A percentile compares a stretch with the other conserved stretches of the same genome.
phyloP scores from a whole-genome alignment of 306 rosid genomes.

The Acacia crassicarpa region DNA sequence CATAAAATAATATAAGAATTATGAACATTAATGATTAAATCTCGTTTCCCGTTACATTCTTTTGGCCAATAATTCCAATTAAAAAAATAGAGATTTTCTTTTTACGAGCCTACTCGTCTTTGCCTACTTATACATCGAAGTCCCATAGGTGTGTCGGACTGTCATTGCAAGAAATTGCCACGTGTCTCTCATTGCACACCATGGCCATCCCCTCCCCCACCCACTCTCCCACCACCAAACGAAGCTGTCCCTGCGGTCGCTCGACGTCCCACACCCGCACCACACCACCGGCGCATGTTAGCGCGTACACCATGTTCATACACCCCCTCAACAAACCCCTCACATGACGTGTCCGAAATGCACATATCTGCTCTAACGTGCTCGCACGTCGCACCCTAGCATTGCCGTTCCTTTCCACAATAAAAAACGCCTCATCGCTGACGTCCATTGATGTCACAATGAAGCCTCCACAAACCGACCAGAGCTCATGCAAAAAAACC shows the following conservation, averaged over 20 bases:
- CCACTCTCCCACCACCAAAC: conserved; percentile 25
- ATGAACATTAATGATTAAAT: neutral
- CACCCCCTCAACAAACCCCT: conserved; percentile 51
- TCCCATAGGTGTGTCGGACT: conserved; percentile 62
- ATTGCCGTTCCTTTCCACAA: conserved; percentile 4
- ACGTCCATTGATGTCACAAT: conserved; percentile 60
- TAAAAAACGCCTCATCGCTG: neutral
- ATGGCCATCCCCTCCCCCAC: conserved; percentile 40
- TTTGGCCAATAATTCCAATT: neutral
- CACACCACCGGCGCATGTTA: conserved; percentile 44
- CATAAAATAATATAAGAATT: neutral
- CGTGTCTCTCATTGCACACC: conserved; percentile 64
- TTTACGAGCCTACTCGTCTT: neutral
- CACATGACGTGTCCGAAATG: conserved; percentile 34
- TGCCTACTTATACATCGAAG: conserved; percentile 57
- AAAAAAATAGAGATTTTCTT: too few species aligned
- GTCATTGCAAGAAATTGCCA: conserved; percentile 46
- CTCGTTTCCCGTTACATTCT: neutral
- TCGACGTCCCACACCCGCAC: conserved; percentile 64
- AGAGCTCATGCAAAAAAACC: conserved; percentile 36
- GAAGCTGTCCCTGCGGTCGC: neutral
- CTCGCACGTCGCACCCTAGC: conserved; percentile 46
- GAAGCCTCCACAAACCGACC: conserved; percentile 37
- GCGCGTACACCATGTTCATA: conserved; percentile 55
- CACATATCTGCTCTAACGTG: conserved; percentile 48